Conservation (phyloP, 768 basidiomycete species). For the Suillus sp. region DNA sequence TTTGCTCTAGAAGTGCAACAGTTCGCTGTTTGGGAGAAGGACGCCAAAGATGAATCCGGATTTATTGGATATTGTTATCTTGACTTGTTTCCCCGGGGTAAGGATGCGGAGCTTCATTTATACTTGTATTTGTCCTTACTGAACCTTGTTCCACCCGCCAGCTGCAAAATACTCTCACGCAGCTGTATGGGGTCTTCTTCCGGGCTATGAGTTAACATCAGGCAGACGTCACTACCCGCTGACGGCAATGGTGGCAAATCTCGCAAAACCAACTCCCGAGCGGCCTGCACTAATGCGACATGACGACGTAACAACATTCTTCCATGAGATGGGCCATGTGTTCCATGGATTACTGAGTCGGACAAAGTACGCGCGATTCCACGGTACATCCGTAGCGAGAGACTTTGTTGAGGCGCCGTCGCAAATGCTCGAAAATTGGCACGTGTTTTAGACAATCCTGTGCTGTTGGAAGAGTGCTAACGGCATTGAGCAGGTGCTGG, state of each 20-base stretch:
- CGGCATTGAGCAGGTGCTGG: slow-evolving; percentile 60
- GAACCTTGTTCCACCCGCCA: slow-evolving; percentile 26
- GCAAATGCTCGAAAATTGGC: slow-evolving; percentile 94
- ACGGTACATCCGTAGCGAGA: slow-evolving; percentile 77
- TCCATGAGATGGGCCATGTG: slow-evolving; percentile 87
- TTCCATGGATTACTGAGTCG: slow-evolving; percentile 70
- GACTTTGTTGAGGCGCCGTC: slow-evolving; percentile 91
- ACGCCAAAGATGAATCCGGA: slow-evolving; percentile 65
- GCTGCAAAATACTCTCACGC: slow-evolving; percentile 85
- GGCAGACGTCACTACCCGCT: slow-evolving; percentile 73
- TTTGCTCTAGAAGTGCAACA: slow-evolving; percentile 68
- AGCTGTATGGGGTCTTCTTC: slow-evolving; percentile 77
- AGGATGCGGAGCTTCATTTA: slow-evolving; percentile 18
- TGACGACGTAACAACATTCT: slow-evolving; percentile 86
- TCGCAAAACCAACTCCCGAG: slow-evolving; percentile 81
- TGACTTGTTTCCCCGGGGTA: slow-evolving; percentile 84
- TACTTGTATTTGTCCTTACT: slow-evolving; percentile 6
- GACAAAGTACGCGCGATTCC: slow-evolving; percentile 76
- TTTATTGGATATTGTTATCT: slow-evolving; percentile 89
- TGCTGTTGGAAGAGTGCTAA: neutral
- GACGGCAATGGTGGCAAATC: slow-evolving; percentile 87
- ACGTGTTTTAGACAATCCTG: slow-evolving; percentile 11
- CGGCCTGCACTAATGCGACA: slow-evolving; percentile 87
- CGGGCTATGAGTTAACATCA: slow-evolving; percentile 59
- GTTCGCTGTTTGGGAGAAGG: slow-evolving; percentile 83